phyloP scores from a whole-genome alignment of 768 basidiomycete genomes.

The Kwoniella dendrophila region DNA sequence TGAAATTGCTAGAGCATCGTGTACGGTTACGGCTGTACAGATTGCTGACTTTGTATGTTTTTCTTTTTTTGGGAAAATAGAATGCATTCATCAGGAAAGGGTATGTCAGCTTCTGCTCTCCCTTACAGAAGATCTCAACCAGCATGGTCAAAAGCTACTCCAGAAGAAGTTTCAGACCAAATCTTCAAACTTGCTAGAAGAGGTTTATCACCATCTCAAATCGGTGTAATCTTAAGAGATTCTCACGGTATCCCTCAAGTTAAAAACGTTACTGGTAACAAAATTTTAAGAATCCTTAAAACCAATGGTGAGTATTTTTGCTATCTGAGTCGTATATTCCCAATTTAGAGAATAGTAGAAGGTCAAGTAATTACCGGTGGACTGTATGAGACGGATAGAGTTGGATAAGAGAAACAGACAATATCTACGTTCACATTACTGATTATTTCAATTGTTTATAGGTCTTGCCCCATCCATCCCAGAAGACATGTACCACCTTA shows the following conservation, averaged over 20 bases:
- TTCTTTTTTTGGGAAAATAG: slow-evolving; percentile 56
- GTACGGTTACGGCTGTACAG: slow-evolving; percentile 14
- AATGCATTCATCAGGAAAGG: slow-evolving; percentile 99
- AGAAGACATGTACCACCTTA: slow-evolving; percentile 98
- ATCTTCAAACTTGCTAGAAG: slow-evolving; percentile 97
- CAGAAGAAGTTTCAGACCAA: slow-evolving; percentile 92
- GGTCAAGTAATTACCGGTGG: too few relatives aligned
- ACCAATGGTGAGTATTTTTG: slow-evolving; percentile 70
- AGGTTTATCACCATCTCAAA: slow-evolving; percentile 96
- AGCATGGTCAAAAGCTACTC: slow-evolving; percentile 93
- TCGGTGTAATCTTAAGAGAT: slow-evolving; percentile 96
- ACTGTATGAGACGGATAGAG: too few relatives aligned
- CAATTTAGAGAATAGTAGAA: too few relatives aligned
- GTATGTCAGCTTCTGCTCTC: slow-evolving; percentile 98
- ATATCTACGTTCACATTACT: too few relatives aligned
- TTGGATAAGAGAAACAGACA: too few relatives aligned
- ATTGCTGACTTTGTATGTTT: slow-evolving; percentile 3
- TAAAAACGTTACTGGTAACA: slow-evolving; percentile 97
- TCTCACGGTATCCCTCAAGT: slow-evolving; percentile 98
- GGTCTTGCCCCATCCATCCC: slow-evolving; percentile 96
- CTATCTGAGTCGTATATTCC: neutral
- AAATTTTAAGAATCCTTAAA: slow-evolving; percentile 97
- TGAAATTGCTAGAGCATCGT: slow-evolving; percentile 2
- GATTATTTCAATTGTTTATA: slow-evolving; percentile 48
- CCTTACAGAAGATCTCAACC: slow-evolving; percentile 95